Evolutionary conservation across 371 early-diverging fungal species (phyloP).

Genomic region (Syncephalastrum contaminatum): DNA sequence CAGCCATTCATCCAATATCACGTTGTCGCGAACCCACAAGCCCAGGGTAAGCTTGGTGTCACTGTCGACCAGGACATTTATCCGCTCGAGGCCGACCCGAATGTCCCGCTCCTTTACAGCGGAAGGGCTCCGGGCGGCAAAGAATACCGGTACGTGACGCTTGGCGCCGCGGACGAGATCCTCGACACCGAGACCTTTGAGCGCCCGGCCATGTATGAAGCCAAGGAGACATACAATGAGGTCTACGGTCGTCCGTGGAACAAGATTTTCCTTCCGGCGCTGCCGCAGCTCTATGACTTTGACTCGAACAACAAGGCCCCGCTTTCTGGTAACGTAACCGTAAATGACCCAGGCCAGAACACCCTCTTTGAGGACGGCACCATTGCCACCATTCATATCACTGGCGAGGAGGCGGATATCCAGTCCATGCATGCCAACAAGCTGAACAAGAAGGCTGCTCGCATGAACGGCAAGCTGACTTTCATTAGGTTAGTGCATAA

Average conservation of each 20-base stretch:
- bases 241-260: slow-evolving; percentile 35
- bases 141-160: slow-evolving; percentile 23
- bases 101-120: slow-evolving; percentile 19
- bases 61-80: slow-evolving; percentile 26
- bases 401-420: slow-evolving; percentile 14
- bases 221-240: slow-evolving; percentile 22
- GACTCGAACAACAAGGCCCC: not conserved
- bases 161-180: slow-evolving; percentile 5
- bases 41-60: slow-evolving; percentile 10
- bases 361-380: slow-evolving; percentile 27
- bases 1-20: slow-evolving; percentile 9
- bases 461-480: slow-evolving; percentile 21
- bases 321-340: not conserved
- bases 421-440: slow-evolving; percentile 23
- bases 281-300: slow-evolving; percentile 23
- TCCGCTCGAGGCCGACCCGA: slow-evolving; percentile 12
- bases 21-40: slow-evolving; percentile 17
- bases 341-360: slow-evolving; percentile 6
- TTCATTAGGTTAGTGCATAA: slow-evolving; percentile 19
- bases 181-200: slow-evolving; percentile 25
- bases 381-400: slow-evolving; percentile 22
- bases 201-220: slow-evolving; percentile 26
- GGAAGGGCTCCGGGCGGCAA: slow-evolving; percentile 6
- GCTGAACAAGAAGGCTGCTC: slow-evolving; percentile 10
- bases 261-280: slow-evolving; percentile 16